Percentiles rank a stretch among this genome's conserved stretches.
phyloP scores from a whole-genome alignment of 305 asterid genomes.

The Solanum aculeatissimum region DNA sequence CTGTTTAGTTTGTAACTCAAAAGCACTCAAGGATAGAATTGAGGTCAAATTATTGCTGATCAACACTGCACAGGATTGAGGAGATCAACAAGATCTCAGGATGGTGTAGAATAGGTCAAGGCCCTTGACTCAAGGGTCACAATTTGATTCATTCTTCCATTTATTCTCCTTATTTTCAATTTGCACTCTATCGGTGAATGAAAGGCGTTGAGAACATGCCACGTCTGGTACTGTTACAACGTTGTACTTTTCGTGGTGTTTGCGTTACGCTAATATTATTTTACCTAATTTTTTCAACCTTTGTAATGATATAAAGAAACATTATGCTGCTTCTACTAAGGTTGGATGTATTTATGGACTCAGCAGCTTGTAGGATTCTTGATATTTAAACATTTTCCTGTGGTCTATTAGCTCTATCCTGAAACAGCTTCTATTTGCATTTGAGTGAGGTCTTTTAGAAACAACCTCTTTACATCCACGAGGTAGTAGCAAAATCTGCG shows the following conservation, averaged over 20 bases:
- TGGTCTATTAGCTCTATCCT: no score
- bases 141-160: background rate
- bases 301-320: background rate
- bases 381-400: no score
- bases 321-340: background rate
- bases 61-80: background rate
- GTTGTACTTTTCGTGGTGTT: background rate
- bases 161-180: background rate
- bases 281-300: background rate
- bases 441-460: no score
- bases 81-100: background rate
- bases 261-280: background rate
- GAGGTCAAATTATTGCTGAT: background rate
- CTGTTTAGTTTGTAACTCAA: slow-evolving; percentile 6
- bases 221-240: background rate
- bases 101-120: background rate
- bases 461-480: no score
- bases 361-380: no score
- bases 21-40: background rate
- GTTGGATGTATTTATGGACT: background rate
- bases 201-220: background rate
- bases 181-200: background rate
- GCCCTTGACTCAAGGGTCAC: background rate
- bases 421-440: no score
- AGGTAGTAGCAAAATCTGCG: no score